A percentile compares a stretch with the other conserved stretches of the same genome.
Conservation (phyloP, 1,284 basidiomycete genomes). For the Ustilago crameri region DNA sequence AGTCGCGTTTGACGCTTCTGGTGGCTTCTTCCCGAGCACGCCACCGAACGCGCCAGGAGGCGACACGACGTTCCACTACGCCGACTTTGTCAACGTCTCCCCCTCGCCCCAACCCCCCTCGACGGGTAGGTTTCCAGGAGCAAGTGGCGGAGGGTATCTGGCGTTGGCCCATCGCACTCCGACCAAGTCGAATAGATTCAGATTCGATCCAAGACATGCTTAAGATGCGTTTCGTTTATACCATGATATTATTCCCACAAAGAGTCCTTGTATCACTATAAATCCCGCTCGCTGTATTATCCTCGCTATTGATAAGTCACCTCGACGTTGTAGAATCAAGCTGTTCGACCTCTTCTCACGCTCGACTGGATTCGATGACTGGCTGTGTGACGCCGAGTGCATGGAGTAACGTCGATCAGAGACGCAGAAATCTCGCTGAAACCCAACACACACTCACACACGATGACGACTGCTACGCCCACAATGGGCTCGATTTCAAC, state of each 20-base stretch:
- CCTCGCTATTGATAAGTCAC: too few species aligned
- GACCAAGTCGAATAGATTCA: conserved; percentile 21
- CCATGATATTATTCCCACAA: background rate
- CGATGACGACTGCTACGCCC: too few species aligned
- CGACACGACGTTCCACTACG: conserved; percentile 51
- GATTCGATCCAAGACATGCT: conserved; percentile 16
- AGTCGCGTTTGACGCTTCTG: background rate
- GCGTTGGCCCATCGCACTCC: conserved; percentile 15
- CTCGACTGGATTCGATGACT: too few species aligned
- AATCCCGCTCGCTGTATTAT: background rate
- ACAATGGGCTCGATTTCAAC: too few species aligned
- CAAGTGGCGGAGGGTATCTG: background rate
- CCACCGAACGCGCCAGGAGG: conserved; percentile 36
- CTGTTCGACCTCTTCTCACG: too few species aligned
- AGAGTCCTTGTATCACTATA: background rate
- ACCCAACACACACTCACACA: too few species aligned
- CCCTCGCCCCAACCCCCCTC: conserved; percentile 48
- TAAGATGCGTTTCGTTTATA: background rate
- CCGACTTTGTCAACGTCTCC: conserved; percentile 55
- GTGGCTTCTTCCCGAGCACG: conserved; percentile 4
- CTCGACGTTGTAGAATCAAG: too few species aligned
- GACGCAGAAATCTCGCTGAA: too few species aligned
- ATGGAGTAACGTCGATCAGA: too few species aligned
- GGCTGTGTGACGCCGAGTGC: too few species aligned
- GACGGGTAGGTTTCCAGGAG: conserved; percentile 9